Evolutionary conservation across 208 protist genomes (phyloP).

Genomic region (Balamuthia mandrillaris): DNA sequence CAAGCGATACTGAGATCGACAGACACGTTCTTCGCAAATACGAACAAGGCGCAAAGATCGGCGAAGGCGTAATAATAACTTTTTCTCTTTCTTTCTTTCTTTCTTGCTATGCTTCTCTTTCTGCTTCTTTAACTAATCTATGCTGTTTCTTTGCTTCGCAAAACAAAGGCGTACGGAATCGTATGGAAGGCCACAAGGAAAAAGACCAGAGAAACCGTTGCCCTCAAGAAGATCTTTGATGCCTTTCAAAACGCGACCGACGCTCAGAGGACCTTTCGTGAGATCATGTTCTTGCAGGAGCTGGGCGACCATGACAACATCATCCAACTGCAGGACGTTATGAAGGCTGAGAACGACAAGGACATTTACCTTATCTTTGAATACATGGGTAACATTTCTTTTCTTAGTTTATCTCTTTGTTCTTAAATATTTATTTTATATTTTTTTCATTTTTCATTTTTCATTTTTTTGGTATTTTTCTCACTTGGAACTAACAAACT

Average conservation of each 20-base stretch:
- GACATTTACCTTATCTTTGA: slow-evolving; percentile 97
- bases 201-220: slow-evolving; percentile 83
- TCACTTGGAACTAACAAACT: no score
- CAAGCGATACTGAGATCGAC: no score
- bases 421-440: background rate
- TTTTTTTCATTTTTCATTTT: background rate
- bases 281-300: slow-evolving; percentile 92
- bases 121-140: no score
- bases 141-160: background rate
- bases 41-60: slow-evolving; percentile 87
- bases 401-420: background rate
- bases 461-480: background rate
- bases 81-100: no score
- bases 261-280: slow-evolving; percentile 87
- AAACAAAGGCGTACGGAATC: slow-evolving; percentile 89
- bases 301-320: slow-evolving; percentile 93
- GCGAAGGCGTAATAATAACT: slow-evolving; percentile 75
- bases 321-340: slow-evolving; percentile 91
- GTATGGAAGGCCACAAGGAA: slow-evolving; percentile 88
- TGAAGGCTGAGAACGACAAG: slow-evolving; percentile 92
- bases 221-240: slow-evolving; percentile 93
- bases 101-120: no score
- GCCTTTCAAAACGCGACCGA: slow-evolving; percentile 79
- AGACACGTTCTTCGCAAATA: slow-evolving; percentile 87
- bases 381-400: slow-evolving; percentile 82